A percentile compares a stretch with the other conserved stretches of the same genome.
These are phyloP conservation scores for Cydonia oblonga DNA, from an alignment of 331 rosid species.

Conservation along the genomic window DNA sequence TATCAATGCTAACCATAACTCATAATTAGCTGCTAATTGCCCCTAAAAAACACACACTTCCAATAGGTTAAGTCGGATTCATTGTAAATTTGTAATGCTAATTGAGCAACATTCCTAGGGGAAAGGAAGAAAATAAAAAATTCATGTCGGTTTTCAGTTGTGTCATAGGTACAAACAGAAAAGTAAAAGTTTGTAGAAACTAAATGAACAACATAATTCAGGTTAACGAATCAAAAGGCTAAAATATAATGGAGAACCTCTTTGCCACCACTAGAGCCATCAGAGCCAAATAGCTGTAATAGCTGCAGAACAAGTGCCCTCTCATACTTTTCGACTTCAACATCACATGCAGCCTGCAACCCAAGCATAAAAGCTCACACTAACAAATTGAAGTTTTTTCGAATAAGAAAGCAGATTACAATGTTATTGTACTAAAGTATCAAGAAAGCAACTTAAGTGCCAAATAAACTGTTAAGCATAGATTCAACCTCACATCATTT, in stretches of 20 bases:
- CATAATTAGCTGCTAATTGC: too few relatives aligned
- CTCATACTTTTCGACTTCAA: constrained; percentile 62
- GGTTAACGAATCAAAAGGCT: background rate
- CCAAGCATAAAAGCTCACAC: background rate
- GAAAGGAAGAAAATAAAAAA: background rate
- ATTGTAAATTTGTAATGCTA: background rate
- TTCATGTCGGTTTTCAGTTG: background rate
- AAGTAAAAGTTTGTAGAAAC: background rate
- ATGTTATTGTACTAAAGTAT: too few relatives aligned
- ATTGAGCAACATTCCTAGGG: background rate
- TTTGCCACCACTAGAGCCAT: constrained; percentile 41
- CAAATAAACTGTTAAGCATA: too few relatives aligned
- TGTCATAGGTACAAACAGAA: background rate
- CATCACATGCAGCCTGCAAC: constrained; percentile 64
- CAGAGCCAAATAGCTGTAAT: constrained; percentile 48
- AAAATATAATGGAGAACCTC: constrained; percentile 45
- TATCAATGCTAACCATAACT: too few relatives aligned
- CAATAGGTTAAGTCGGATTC: background rate
- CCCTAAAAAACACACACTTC: too few relatives aligned
- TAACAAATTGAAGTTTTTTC: too few relatives aligned
- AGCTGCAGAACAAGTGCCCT: constrained; percentile 77
- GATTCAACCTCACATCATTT: too few relatives aligned
- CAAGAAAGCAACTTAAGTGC: too few relatives aligned
- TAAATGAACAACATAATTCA: background rate
- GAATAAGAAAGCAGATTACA: too few relatives aligned